A percentile compares a stretch with the other conserved stretches of the same genome.
These are phyloP conservation scores for Chaetomium strumarium DNA, from an alignment of 2,329 filamentous ascomycete species.

Conservation along the genomic window DNA sequence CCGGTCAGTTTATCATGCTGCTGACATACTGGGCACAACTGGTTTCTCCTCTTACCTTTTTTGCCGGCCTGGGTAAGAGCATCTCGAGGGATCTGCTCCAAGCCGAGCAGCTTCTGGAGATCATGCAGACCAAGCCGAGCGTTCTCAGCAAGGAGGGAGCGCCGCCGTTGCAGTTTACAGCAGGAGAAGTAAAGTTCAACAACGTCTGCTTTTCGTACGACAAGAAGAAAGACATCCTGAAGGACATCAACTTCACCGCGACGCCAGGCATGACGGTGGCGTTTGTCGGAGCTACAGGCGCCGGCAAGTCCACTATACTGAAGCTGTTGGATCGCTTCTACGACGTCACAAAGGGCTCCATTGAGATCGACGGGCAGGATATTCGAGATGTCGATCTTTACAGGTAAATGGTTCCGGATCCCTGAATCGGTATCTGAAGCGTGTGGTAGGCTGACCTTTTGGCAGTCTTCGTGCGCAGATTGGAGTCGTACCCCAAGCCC, in stretches of 20 bases:
- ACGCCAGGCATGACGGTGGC: slow-evolving; percentile 50
- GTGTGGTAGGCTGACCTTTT: slow-evolving; percentile 20
- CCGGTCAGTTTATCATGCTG: slow-evolving; percentile 65
- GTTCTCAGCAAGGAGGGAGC: slow-evolving; percentile 48
- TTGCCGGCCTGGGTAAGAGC: slow-evolving; percentile 51
- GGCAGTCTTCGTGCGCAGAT: slow-evolving; percentile 46
- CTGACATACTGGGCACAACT: slow-evolving; percentile 71
- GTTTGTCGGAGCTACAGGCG: slow-evolving; percentile 55
- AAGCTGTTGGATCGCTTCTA: slow-evolving; percentile 57
- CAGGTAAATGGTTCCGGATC: slow-evolving; percentile 30
- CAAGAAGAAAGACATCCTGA: slow-evolving; percentile 52
- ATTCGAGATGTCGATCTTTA: slow-evolving; percentile 48
- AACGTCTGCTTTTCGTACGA: slow-evolving; percentile 55
- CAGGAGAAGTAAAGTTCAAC: slow-evolving; percentile 50
- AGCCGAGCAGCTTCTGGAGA: slow-evolving; percentile 51
- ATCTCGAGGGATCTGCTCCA: slow-evolving; percentile 53
- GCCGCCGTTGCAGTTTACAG: slow-evolving; percentile 43
- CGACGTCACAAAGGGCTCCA: slow-evolving; percentile 47
- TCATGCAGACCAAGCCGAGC: slow-evolving; percentile 53
- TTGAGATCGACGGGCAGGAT: slow-evolving; percentile 52
- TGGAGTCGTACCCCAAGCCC: slow-evolving; percentile 51
- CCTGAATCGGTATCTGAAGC: neutral
- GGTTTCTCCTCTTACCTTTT: slow-evolving; percentile 65
- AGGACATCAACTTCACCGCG: slow-evolving; percentile 46
- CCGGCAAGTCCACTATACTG: slow-evolving; percentile 53